Conservation (phyloP, 1,284 basidiomycete genomes). For the Sporisorium graminicola region DNA sequence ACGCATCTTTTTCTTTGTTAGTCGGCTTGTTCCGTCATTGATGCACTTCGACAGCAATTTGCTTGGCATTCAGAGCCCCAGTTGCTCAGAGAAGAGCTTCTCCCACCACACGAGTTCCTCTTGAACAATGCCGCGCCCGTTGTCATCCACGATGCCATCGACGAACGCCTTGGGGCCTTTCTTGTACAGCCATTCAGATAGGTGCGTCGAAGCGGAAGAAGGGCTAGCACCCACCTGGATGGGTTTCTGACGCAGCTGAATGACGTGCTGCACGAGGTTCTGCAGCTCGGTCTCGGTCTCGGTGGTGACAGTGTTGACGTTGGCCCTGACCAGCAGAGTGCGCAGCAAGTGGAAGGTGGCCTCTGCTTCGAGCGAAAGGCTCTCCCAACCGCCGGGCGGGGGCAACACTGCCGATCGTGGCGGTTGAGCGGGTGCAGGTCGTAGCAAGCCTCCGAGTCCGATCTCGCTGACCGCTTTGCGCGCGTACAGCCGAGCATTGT, state of each 20-base stretch:
- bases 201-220: conserved; percentile 12
- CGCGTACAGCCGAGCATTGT: conserved; percentile 55
- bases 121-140: conserved; percentile 22
- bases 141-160: conserved; percentile 31
- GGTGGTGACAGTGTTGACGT: conserved; percentile 5
- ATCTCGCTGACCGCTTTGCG: conserved; percentile 54
- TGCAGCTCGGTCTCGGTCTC: conserved; percentile 22
- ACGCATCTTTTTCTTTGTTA: neutral
- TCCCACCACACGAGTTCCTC: conserved; percentile 42
- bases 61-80: neutral
- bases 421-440: conserved; percentile 16
- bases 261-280: conserved; percentile 21
- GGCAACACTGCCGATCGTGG: conserved; percentile 7
- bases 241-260: conserved; percentile 22
- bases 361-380: conserved; percentile 42
- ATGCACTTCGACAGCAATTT: neutral
- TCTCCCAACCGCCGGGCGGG: conserved; percentile 53
- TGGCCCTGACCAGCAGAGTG: conserved; percentile 22
- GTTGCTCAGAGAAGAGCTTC: conserved; percentile 27
- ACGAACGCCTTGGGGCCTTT: conserved; percentile 36
- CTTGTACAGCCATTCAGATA: conserved; percentile 35
- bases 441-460: conserved; percentile 49
- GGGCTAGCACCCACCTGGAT: conserved; percentile 22
- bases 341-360: conserved; percentile 35
- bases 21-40: neutral